A percentile compares a stretch with the other conserved stretches of the same genome.
These are phyloP conservation scores for Tagetes erecta DNA, from an alignment of 129 eudicot genomes.

Conservation along the genomic window DNA sequence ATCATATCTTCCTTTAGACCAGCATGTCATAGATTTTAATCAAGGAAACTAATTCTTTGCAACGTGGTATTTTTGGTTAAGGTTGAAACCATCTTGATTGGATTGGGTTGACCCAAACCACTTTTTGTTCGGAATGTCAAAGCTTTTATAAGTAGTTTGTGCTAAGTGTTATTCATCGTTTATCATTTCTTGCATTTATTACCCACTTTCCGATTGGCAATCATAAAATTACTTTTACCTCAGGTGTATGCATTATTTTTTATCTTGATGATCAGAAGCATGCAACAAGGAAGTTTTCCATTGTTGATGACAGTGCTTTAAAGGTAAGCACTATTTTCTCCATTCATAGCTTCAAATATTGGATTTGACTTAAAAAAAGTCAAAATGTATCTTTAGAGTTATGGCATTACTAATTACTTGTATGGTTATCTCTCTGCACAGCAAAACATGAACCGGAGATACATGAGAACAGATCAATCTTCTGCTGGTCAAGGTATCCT, in stretches of 20 bases:
- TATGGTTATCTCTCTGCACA: constrained; percentile 25
- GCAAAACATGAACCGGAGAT: constrained; percentile 43
- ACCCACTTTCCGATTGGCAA: too few species aligned
- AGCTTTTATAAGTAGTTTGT: not conserved
- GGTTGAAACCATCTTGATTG: not conserved
- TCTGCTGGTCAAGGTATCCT: constrained; percentile 36
- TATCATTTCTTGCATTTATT: too few species aligned
- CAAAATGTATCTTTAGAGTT: not conserved
- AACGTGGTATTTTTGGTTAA: not conserved
- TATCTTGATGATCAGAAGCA: constrained; percentile 32
- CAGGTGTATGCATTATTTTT: constrained; percentile 37
- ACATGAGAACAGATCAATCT: constrained; percentile 31
- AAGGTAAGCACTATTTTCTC: constrained; percentile 39
- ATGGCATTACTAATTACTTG: not conserved
- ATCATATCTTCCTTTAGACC: not conserved
- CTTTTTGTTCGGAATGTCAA: not conserved
- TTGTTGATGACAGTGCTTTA: constrained; percentile 34
- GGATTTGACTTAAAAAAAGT: not conserved
- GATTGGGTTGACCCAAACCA: not conserved
- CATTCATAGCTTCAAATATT: too few species aligned
- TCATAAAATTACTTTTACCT: not conserved
- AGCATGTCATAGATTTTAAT: too few species aligned
- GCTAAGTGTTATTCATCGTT: not conserved
- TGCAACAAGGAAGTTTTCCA: constrained; percentile 50
- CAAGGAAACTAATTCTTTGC: not conserved